Base-by-base conservation (phyloP, 2,329 filamentous ascomycete genomes). In the Hypoxylon sp. region DNA sequence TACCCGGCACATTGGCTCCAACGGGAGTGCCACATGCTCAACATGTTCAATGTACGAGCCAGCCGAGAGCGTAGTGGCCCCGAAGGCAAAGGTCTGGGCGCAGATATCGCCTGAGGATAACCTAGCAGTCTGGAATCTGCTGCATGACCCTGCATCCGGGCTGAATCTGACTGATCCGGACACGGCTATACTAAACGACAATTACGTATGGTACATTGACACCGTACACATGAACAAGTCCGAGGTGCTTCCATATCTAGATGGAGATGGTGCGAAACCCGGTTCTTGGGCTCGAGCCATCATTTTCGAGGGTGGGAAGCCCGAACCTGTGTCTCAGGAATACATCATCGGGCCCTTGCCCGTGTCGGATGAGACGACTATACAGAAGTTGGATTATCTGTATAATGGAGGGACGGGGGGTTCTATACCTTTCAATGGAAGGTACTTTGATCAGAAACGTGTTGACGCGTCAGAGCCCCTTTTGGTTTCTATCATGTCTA, bases 281-380 rank as follows among this genome's bases (percentile, higher is more conserved):
- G 60, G 75, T 10, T 79, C 81, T 13, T 86, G 82, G 73, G 84
- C 84, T 28, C 77, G 82, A 21, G 83, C 79, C 1, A 80, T 85
- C 56, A 79, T 86, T 43, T 82, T 83, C 45, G 79, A 83, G 62
- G 80, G 82, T 10, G 82, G 80, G 0, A 81, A 80, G 49, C 67
- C 71, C 3, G 77, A 80, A 11, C 82, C 83, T 1, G 78, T 82
- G 28, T 81, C 80, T 4, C 80, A 84, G 61, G 83, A 86, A 67
- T 85, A 82, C 68, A 82, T 83, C 77, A 79, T 86, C 28, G 83
- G 84, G 0, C 84, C 84, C 1, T 77, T 86, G 2, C 84, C 84
- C 1, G 76, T 85, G 2, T 75, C 73, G 6, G 57, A 70, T 19
- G 67, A 77, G 17, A 83, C 82, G 4, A 79, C 69, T 14, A 74